Base-by-base conservation (phyloP, 352 stramenopile genomes). In the Globisporangium heterothallicum region DNA sequence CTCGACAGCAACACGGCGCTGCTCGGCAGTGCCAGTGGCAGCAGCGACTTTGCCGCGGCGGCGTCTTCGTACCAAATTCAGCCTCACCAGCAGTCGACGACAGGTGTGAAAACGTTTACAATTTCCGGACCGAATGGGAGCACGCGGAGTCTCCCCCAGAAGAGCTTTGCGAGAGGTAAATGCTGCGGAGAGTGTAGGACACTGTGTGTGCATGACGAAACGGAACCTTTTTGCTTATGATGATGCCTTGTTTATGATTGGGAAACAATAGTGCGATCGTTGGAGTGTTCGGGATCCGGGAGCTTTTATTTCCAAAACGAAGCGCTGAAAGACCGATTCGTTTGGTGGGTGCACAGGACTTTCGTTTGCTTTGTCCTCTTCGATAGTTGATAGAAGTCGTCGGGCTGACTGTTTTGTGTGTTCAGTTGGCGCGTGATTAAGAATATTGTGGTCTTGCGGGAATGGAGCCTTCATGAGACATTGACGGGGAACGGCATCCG, bases 281-380 rank as follows among this genome's bases (percentile, higher is more conserved):
- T 87, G 18, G 75, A 89, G 55, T 86, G 75, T 46, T 78, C 61
- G 3, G 78, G 78, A 1, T 81, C 75, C 2, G 78, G 78, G 21
- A 84, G 59, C 49, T 89, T 87, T 32, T 87, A 86, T 66, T 89
- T 87, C 50, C 71, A 86, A 51, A 81, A 81, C 43, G 75, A 87
- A 18, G 56, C 57, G 57, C 64, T 89, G 30, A 71, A 76, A 21
- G 72, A 87, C 61, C 73, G 78, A 4, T 89, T 89, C 44, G 46
- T 89, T 18, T 87, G 75, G 66, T 78, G 47, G 18, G 61, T 35
- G 14, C 9, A 29, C 7, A 4, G 6, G 24, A 26, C 3, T 26
- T 29, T 9, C 12, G 19, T 25, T n/a, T 26, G 41, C 16, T 9
- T 34, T 18, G 32, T 38, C n/a, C n/a, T n/a, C n/a, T n/a, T n/a